Evolutionary conservation across 2,329 filamentous ascomycete genomes (phyloP).

Genomic region (Taxawa tesnikishii): DNA sequence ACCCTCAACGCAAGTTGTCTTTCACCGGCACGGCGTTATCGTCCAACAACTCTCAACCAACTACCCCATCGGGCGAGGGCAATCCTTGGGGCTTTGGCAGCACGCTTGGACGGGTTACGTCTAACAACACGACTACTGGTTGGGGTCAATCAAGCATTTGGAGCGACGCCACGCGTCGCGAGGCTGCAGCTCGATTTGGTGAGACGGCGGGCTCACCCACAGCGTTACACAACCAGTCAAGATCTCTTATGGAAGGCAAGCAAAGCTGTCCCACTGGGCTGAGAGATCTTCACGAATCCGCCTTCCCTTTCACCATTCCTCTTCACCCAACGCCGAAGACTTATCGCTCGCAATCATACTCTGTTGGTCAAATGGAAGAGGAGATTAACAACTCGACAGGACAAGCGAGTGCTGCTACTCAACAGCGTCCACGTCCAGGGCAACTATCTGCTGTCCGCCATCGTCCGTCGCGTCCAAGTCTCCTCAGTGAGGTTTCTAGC

Average conservation of each 20-base stretch:
- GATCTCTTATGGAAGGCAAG: no score
- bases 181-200: no score
- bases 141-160: constrained; percentile 26
- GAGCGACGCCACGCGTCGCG: constrained; percentile 27
- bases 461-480: constrained; percentile 9
- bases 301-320: constrained; percentile 74
- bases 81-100: constrained; percentile 9
- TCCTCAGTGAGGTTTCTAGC: constrained; percentile 12
- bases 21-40: constrained; percentile 48
- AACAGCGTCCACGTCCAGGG: constrained; percentile 5
- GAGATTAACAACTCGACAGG: constrained; percentile 28
- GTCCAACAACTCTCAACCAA: constrained; percentile 56
- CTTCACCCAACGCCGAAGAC: constrained; percentile 84
- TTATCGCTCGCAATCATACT: constrained; percentile 92
- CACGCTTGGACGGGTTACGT: constrained; percentile 27
- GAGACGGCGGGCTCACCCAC: no score
- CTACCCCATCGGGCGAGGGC: constrained; percentile 59
- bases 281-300: constrained; percentile 35
- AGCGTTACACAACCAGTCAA: constrained; percentile 16
- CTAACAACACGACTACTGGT: constrained; percentile 19
- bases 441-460: constrained; percentile 5
- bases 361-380: constrained; percentile 76
- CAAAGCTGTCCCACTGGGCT: no score
- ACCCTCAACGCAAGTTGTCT: constrained; percentile 56
- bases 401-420: constrained; percentile 3